These are phyloP conservation scores for Viridothelium virens DNA, from an alignment of 495 filamentous ascomycete genomes.

Conservation along the genomic window DNA sequence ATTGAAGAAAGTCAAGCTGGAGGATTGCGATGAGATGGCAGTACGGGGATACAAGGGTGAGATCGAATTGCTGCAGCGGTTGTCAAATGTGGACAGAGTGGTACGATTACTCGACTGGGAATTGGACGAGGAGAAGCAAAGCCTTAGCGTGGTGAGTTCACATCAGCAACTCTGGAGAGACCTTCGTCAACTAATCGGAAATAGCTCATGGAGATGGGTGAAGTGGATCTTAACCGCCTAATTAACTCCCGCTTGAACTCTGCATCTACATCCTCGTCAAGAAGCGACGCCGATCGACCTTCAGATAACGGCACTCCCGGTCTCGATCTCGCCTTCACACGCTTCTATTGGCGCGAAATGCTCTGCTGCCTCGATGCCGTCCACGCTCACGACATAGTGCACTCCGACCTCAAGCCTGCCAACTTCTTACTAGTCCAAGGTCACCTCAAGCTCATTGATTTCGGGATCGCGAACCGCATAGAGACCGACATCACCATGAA, in stretches of 20 bases:
- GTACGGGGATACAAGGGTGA: slow-evolving; percentile 92
- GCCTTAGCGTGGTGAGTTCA: slow-evolving; percentile 64
- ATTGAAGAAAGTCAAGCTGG: slow-evolving; percentile 83
- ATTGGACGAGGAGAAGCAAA: slow-evolving; percentile 79
- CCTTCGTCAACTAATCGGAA: not conserved
- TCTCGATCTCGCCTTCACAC: slow-evolving; percentile 84
- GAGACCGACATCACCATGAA: slow-evolving; percentile 88
- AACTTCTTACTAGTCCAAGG: slow-evolving; percentile 49
- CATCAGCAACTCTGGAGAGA: slow-evolving; percentile 10
- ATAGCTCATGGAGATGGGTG: slow-evolving; percentile 96
- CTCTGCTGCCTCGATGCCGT: slow-evolving; percentile 88
- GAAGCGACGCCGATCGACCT: not conserved
- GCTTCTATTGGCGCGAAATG: slow-evolving; percentile 99
- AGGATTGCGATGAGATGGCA: slow-evolving; percentile 75
- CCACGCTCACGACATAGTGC: slow-evolving; percentile 82
- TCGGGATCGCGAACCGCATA: slow-evolving; percentile 96
- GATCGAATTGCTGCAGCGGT: slow-evolving; percentile 79
- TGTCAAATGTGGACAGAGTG: slow-evolving; percentile 78
- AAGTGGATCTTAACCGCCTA: slow-evolving; percentile 86
- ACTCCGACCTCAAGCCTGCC: slow-evolving; percentile 92
- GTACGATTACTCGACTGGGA: slow-evolving; percentile 88
- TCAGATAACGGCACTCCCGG: slow-evolving; percentile 50
- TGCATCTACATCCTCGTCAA: not conserved
- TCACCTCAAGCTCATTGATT: slow-evolving; percentile 47
- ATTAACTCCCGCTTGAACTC: slow-evolving; percentile 63